Conservation (phyloP, 164 flowering plant species). For the Magnolia kwangsiensis region DNA sequence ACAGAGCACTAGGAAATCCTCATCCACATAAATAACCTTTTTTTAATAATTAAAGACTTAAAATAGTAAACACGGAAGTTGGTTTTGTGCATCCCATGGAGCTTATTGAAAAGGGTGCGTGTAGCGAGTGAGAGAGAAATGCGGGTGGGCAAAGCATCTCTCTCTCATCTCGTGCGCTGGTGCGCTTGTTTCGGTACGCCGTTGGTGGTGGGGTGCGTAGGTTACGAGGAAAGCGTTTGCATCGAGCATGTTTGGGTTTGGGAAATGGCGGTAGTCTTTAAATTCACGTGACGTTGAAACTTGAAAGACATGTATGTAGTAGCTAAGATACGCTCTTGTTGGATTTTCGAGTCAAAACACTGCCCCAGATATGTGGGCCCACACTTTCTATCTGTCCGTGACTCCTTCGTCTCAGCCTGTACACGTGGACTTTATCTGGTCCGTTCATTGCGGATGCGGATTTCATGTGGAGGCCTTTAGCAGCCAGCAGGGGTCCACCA, state of each 20-base stretch:
- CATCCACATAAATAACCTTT: no score
- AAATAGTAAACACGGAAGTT: neutral
- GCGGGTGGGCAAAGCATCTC: neutral
- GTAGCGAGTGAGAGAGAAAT: neutral
- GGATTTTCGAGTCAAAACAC: neutral
- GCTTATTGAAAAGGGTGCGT: neutral
- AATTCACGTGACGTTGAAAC: constrained; percentile 8
- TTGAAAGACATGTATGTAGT: neutral
- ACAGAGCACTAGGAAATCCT: no score
- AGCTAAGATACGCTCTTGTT: neutral
- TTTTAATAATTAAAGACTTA: no score
- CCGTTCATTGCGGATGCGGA: no score
- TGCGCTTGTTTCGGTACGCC: neutral
- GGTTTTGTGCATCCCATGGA: neutral
- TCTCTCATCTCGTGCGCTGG: constrained; percentile 1
- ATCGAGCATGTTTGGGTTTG: constrained; percentile 4
- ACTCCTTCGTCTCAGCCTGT: no score
- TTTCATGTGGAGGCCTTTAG: no score
- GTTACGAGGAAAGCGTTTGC: neutral
- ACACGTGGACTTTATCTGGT: no score
- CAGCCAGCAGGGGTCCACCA: no score
- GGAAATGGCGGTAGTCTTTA: constrained; percentile 10
- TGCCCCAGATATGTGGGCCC: no score
- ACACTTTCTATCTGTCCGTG: no score
- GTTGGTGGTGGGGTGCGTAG: neutral